Conservation (phyloP, 2,329 filamentous ascomycete species). For the Didymella arachidicola region DNA sequence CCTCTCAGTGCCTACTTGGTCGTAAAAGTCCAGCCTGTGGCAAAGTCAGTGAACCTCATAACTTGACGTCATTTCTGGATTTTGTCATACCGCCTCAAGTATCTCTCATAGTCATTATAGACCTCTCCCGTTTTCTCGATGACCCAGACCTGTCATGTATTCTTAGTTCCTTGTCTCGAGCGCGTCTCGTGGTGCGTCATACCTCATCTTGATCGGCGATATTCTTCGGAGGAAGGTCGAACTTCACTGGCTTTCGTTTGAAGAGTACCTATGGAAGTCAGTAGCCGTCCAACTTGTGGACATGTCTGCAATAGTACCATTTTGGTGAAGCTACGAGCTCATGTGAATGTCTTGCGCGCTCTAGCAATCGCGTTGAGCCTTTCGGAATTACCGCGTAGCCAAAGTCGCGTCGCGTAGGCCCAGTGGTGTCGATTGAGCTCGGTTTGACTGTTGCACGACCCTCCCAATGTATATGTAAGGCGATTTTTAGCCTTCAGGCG, state of each 20-base stretch:
- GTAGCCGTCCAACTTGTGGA: background rate
- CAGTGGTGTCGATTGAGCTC: conserved; percentile 4
- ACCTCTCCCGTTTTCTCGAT: conserved; percentile 90
- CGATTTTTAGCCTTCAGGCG: conserved; percentile 27
- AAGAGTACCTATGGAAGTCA: conserved; percentile 76
- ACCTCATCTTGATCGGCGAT: conserved; percentile 87
- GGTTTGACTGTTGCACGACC: conserved; percentile 17
- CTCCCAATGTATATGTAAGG: conserved; percentile 20
- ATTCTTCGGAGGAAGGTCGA: conserved; percentile 73
- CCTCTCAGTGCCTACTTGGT: conserved; percentile 68
- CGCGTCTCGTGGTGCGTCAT: conserved; percentile 42
- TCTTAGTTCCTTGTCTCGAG: conserved; percentile 37
- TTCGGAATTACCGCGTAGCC: conserved; percentile 36
- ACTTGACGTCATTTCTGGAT: conserved; percentile 31
- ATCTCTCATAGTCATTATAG: conserved; percentile 87
- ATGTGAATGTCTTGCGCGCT: conserved; percentile 40
- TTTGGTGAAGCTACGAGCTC: conserved; percentile 34
- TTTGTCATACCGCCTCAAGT: conserved; percentile 74
- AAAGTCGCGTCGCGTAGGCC: conserved; percentile 23
- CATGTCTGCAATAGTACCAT: conserved; percentile 40
- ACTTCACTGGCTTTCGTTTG: conserved; percentile 93
- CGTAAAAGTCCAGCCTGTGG: conserved; percentile 87
- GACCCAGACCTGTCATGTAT: conserved; percentile 76
- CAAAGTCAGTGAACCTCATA: conserved; percentile 28
- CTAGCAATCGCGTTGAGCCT: conserved; percentile 39